Base-by-base conservation (phyloP, 2,329 filamentous ascomycete species). In the Truncatella angustata region DNA sequence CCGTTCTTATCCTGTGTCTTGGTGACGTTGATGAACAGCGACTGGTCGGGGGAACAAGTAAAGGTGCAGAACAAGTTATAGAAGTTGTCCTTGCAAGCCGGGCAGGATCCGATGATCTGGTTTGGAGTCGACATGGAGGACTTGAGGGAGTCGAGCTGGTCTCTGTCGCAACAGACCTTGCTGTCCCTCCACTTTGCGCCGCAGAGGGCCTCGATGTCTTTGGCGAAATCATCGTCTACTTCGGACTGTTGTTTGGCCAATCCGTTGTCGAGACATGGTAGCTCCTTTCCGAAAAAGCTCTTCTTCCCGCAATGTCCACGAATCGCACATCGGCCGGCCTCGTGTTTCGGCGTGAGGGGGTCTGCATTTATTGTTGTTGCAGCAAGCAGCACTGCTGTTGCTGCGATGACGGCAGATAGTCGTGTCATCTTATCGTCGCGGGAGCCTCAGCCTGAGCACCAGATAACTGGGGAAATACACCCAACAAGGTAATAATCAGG, bases 41-140 rank as follows among this genome's bases (percentile, higher is more conserved):
- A 97, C 69, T 99, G 94, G 64, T 99, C 88, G 5, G 95, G 93
- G 4, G 94, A 99, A 75, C 95, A 99, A 2, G 92, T 97, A 66
- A 99, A 97, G 4, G 91, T 95, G 74, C 94, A 99, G 71, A 99
- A 99, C 40, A 95, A 79, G 74, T 99, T 96, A 78, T 90, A 97
- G 77, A 99, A 99, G 76, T 99, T 99, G 63, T 92, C 88, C 71
- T 94, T 96, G 81, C 94, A 99, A 28, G 95, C 94, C 2, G 94
- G 94, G 68, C 94, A 99, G 9, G 91, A 91, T 23, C 91, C 86
- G 67, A 99, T 91, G 65, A 99, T 88, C 54, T 87, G 85, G 61
- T 92, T 91, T 2, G 91, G 93, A 20, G 90, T 90, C 60, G 90
- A 87, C 53, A 99, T 80, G 64, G 96, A 95, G 55, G 83, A 87